A percentile compares a stretch with the other conserved stretches of the same genome.
These are phyloP conservation scores for Ophiosphaerella herpotricha DNA, from an alignment of 2,329 filamentous ascomycete genomes.

Conservation along the genomic window DNA sequence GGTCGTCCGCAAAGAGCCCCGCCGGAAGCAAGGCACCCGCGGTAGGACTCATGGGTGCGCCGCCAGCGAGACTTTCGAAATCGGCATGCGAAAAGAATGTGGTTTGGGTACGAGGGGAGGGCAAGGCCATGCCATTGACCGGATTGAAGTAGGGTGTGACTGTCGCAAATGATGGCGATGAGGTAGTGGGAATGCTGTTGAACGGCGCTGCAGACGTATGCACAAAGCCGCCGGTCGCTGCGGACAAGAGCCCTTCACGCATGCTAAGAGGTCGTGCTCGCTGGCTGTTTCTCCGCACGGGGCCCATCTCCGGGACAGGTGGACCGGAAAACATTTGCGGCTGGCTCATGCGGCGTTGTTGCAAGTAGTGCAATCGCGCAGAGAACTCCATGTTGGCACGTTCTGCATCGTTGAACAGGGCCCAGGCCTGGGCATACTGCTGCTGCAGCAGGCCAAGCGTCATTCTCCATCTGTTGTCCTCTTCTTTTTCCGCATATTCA, in stretches of 20 bases:
- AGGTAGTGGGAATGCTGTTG: constrained; percentile 52
- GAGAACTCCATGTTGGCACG: constrained; percentile 45
- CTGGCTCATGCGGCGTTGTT: constrained; percentile 46
- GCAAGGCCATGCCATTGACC: constrained; percentile 65
- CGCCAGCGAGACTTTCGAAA: constrained; percentile 63
- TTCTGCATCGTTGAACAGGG: constrained; percentile 42
- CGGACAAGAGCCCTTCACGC: constrained; percentile 40
- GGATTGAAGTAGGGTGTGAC: constrained; percentile 61
- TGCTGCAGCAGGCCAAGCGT: constrained; percentile 60
- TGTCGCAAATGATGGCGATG: constrained; percentile 58
- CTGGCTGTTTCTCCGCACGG: constrained; percentile 48
- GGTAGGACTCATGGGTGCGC: constrained; percentile 76
- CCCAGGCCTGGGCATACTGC: constrained; percentile 48
- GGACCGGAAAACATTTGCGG: constrained; percentile 45
- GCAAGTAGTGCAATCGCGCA: constrained; percentile 48
- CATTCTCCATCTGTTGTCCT: constrained; percentile 62
- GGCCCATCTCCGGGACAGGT: constrained; percentile 33
- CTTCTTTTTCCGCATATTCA: constrained; percentile 49
- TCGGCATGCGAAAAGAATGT: constrained; percentile 63
- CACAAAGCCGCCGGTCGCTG: constrained; percentile 40
- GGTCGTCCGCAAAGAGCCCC: constrained; percentile 66
- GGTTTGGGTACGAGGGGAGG: constrained; percentile 32
- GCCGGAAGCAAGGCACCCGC: constrained; percentile 76
- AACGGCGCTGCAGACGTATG: constrained; percentile 50
- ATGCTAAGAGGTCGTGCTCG: constrained; percentile 47